phyloP scores from a whole-genome alignment of 768 basidiomycete species.

The Boletus insuetus region DNA sequence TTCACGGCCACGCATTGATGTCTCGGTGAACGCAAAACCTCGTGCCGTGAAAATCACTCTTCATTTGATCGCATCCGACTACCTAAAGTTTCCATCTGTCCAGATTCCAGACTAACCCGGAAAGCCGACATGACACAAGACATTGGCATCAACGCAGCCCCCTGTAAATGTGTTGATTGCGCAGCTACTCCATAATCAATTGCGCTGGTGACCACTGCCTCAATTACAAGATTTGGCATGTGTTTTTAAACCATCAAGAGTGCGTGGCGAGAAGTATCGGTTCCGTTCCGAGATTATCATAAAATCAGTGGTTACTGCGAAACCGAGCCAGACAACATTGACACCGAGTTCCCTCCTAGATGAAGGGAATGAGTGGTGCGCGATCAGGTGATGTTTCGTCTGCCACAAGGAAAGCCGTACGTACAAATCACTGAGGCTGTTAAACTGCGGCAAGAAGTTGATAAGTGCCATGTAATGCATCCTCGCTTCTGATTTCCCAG shows the following conservation, averaged over 20 bases:
- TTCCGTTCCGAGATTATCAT: too few relatives aligned
- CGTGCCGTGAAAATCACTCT: background rate
- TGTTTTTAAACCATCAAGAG: too few relatives aligned
- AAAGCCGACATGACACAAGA: background rate
- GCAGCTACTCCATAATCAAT: background rate
- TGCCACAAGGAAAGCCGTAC: conserved; percentile 12
- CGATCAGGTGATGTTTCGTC: background rate
- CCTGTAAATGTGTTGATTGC: background rate
- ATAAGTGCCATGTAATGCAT: background rate
- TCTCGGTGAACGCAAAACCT: background rate
- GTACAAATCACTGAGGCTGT: background rate
- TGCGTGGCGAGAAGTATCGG: too few relatives aligned
- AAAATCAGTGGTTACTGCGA: too few relatives aligned
- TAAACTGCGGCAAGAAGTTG: background rate
- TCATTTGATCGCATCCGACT: background rate
- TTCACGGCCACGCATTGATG: background rate
- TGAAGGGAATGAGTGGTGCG: background rate
- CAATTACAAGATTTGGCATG: background rate
- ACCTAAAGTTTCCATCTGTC: background rate
- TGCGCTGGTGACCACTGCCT: background rate
- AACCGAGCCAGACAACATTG: too few relatives aligned
- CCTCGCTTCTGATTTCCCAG: conserved; percentile 1
- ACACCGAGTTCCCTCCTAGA: too few relatives aligned
- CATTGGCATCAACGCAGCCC: background rate
- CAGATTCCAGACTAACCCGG: background rate